phyloP scores from a whole-genome alignment of 768 basidiomycete genomes.

The Crepidotus variabilis region DNA sequence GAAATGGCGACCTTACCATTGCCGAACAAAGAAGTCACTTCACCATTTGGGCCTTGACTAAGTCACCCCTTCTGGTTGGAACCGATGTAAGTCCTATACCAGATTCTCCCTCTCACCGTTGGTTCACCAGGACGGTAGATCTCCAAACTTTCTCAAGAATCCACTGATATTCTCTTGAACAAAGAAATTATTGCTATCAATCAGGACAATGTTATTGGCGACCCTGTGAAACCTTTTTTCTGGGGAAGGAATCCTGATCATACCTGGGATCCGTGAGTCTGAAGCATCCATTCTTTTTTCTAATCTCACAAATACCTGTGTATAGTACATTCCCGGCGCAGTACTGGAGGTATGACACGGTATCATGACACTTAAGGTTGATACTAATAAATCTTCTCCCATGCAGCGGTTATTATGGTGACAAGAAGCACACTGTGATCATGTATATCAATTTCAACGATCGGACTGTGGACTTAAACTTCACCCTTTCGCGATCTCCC shows the following conservation, averaged over 20 bases:
- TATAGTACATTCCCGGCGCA: slow-evolving; percentile 45
- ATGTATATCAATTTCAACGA: slow-evolving; percentile 29
- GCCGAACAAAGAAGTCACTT: slow-evolving; percentile 53
- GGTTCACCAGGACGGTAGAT: slow-evolving; percentile 1
- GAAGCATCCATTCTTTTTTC: not conserved
- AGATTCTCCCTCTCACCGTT: too few species aligned
- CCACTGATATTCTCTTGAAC: slow-evolving; percentile 43
- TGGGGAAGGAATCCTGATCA: slow-evolving; percentile 52
- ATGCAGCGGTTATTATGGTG: slow-evolving; percentile 19
- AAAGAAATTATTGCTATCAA: slow-evolving; percentile 53
- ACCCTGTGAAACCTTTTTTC: slow-evolving; percentile 49
- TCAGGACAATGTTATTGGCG: slow-evolving; percentile 46
- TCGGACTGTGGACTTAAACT: slow-evolving; percentile 23
- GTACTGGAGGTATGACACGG: slow-evolving; percentile 41
- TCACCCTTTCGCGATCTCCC: slow-evolving; percentile 24
- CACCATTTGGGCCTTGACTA: slow-evolving; percentile 54
- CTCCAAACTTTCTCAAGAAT: slow-evolving; percentile 26
- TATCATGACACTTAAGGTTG: not conserved
- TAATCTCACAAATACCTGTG: not conserved
- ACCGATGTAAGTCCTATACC: slow-evolving; percentile 33
- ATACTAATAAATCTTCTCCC: not conserved
- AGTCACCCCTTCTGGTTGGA: slow-evolving; percentile 49
- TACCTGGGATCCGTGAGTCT: slow-evolving; percentile 22
- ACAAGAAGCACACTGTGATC: slow-evolving; percentile 23
- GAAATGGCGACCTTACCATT: slow-evolving; percentile 45